Evolutionary conservation across 345 rosid species (phyloP).

Genomic region (Corymbia maculata): DNA sequence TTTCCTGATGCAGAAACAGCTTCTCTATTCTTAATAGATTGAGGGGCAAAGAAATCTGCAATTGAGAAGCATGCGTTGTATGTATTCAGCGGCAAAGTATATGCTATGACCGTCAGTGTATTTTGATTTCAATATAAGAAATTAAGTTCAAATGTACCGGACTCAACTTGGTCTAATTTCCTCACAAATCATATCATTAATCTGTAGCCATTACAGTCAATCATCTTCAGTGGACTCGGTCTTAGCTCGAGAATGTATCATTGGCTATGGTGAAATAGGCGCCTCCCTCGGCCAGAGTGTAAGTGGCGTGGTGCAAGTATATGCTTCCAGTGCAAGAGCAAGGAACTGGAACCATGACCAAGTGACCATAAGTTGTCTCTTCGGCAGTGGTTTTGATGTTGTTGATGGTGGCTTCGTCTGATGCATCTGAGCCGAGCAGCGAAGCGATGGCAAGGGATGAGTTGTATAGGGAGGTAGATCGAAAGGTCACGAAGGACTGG

Average conservation of each 20-base stretch:
- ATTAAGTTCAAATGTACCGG: neutral
- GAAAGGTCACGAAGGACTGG: no score
- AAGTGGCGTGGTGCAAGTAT: conserved; percentile 2
- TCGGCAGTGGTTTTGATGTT: neutral
- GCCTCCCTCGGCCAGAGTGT: neutral
- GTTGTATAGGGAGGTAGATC: no score
- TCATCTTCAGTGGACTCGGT: neutral
- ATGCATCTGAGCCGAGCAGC: neutral
- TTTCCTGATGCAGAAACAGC: neutral
- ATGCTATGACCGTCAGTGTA: no score
- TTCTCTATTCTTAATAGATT: neutral
- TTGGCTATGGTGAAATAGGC: neutral
- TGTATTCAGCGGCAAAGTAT: no score
- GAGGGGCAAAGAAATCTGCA: neutral
- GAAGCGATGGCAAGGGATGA: accelerated
- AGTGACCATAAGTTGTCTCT: neutral
- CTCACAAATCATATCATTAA: no score
- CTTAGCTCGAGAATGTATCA: neutral
- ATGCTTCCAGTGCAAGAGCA: conserved; percentile 13
- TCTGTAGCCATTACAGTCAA: neutral
- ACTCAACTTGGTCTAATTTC: neutral
- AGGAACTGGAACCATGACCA: conserved; percentile 5
- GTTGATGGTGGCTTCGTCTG: neutral
- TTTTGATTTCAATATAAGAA: no score
- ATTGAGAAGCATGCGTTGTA: neutral